Evolutionary conservation across 2,329 filamentous ascomycete genomes (phyloP), one percentile per base, ranked within the genome.

Genomic region (Sporothrix dimorphospora): DNA sequence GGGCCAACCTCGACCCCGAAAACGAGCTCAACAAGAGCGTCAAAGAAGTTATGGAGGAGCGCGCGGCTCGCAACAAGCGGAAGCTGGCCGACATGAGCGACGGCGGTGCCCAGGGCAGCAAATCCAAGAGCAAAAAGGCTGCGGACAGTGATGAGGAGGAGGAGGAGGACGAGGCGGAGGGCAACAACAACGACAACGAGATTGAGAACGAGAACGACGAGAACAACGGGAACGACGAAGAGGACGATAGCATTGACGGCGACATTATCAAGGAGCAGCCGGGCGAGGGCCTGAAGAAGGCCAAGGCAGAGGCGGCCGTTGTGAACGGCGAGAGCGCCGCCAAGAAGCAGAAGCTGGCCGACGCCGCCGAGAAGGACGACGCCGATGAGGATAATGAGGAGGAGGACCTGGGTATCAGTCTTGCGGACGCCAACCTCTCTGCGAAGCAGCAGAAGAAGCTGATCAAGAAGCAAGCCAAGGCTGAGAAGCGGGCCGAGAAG

Each of bases 41-140:
- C 74, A 95, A 97, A 81, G 94, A 98, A 81, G 90, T 98, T 74
- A 91, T 97, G 89, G 94, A 97, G 76, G 94, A 97, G 79, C 85
- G 87, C 71, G 71, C 74, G 1, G 88, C 87, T 57, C 84, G 84
- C 76, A 94, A 92, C 77, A 97, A 97, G 85, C 89, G 94, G 73
- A 97, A 97, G 83, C 85, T 92, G 38, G 88, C 90, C 70, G 89
- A 91, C 75, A 83, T 90, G 72, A 85, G 87, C 21, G 63, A 27
- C 19, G 45, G 38, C 8, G 71, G 38, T 14, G 19, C 65, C 24
- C 27, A 53, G 65, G 45, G 27, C 27, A 51, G 11, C 27, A 67
- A 53, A n/a, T 19, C 21, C 6, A 53, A 53, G 42, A 71, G 51
- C 66, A 68, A 53, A 34, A 40, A 12, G 47, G 65, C 27, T 24